phyloP scores from a whole-genome alignment of 805 yeast genomes.

The Candida succiphila region DNA sequence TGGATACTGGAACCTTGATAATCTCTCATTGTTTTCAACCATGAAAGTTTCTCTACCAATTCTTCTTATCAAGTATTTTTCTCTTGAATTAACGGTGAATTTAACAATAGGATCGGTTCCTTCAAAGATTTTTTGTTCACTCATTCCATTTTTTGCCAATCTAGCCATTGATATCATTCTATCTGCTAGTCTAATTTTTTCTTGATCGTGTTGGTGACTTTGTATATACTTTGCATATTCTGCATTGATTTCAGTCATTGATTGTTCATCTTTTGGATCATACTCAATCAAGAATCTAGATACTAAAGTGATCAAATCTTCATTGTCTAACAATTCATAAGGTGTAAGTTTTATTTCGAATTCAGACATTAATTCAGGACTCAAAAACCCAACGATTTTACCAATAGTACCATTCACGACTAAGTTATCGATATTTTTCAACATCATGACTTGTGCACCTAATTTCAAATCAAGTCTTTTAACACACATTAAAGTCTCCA shows the following conservation, averaged over 20 bases:
- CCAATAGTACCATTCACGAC: conserved; percentile 93
- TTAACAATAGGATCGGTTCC: conserved; percentile 32
- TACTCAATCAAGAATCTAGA: not conserved
- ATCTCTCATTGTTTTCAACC: conserved; percentile 15
- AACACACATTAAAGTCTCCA: conserved; percentile 52
- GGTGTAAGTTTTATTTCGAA: not conserved
- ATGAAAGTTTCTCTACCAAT: conserved; percentile 26
- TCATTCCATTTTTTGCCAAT: not conserved
- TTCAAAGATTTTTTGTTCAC: conserved; percentile 3
- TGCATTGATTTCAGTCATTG: not conserved
- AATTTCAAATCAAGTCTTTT: conserved; percentile 53
- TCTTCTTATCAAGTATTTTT: conserved; percentile 17
- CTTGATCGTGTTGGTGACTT: not conserved
- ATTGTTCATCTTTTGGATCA: not conserved
- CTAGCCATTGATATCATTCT: not conserved
- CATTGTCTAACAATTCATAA: not conserved
- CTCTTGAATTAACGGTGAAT: conserved; percentile 27
- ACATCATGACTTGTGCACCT: conserved; percentile 91
- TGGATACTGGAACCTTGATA: conserved; percentile 53
- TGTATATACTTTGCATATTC: not conserved
- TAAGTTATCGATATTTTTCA: conserved; percentile 65
- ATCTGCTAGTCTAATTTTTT: not conserved
- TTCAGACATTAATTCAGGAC: not conserved
- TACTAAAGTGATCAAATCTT: not conserved
- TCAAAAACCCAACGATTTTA: conserved; percentile 46